phyloP scores from a whole-genome alignment of 345 rosid genomes.

The Ceriops tagal region DNA sequence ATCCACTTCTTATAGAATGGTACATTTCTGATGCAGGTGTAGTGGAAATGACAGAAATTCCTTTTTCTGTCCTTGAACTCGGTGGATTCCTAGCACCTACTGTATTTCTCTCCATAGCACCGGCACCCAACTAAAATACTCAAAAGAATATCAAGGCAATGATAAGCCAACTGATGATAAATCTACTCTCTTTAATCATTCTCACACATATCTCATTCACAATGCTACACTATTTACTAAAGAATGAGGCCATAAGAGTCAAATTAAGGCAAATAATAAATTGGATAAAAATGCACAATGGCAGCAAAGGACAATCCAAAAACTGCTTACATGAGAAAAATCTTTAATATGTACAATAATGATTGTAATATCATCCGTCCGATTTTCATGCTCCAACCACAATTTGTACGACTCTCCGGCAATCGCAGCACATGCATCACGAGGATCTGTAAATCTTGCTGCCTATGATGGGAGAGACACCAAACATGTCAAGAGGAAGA shows the following conservation, averaged over 20 bases:
- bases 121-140: conserved; percentile 34
- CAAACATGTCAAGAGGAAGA: background rate
- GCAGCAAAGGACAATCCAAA: background rate
- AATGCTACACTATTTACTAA: background rate
- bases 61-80: conserved; percentile 30
- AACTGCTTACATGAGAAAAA: conserved; percentile 48
- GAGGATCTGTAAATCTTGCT: conserved; percentile 63
- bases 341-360: conserved; percentile 80
- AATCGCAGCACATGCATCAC: conserved; percentile 90
- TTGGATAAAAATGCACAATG: too few species aligned
- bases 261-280: background rate
- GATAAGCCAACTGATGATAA: conserved; percentile 1
- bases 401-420: conserved; percentile 87
- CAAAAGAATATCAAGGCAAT: conserved; percentile 5
- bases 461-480: conserved; percentile 42
- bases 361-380: conserved; percentile 97
- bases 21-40: conserved; percentile 35
- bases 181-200: background rate
- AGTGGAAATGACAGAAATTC: conserved; percentile 22
- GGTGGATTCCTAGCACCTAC: conserved; percentile 19
- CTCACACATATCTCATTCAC: background rate
- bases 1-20: conserved; percentile 36
- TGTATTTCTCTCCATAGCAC: conserved; percentile 20
- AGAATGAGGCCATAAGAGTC: background rate
- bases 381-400: conserved; percentile 85